Conservation (phyloP, 495 filamentous ascomycete species). For the Penicillium mononematosum region DNA sequence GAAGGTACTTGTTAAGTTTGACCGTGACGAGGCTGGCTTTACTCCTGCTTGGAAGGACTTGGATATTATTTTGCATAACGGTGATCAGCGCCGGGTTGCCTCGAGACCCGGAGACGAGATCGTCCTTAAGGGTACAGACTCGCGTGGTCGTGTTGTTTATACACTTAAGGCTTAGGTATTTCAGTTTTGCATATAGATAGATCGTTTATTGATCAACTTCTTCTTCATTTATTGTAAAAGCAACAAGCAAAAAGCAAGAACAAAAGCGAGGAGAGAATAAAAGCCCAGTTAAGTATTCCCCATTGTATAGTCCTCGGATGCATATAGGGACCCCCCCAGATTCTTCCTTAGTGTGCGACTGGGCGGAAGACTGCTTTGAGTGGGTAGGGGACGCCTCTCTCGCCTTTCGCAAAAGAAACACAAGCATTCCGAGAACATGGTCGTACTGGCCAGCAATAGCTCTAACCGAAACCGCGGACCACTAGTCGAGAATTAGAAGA, state of each 20-base stretch:
- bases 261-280: too few species aligned
- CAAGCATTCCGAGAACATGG: background rate
- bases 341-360: too few species aligned
- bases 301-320: too few species aligned
- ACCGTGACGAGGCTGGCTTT: slow-evolving; percentile 40
- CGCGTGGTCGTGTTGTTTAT: slow-evolving; percentile 37
- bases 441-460: background rate
- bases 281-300: too few species aligned
- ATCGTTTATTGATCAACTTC: background rate
- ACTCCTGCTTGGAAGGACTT: slow-evolving; percentile 54
- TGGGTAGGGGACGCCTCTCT: too few species aligned
- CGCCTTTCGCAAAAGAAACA: too few species aligned
- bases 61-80: slow-evolving; percentile 50
- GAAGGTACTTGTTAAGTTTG: slow-evolving; percentile 42
- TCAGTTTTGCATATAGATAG: background rate
- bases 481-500: background rate
- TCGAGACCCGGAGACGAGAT: slow-evolving; percentile 33
- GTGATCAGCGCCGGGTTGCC: slow-evolving; percentile 48
- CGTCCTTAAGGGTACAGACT: slow-evolving; percentile 33
- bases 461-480: background rate
- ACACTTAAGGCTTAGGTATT: slow-evolving; percentile 30
- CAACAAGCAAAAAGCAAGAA: too few species aligned
- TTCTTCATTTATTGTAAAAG: too few species aligned
- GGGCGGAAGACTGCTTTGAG: too few species aligned
- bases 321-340: too few species aligned